Evolutionary conservation across 2,329 filamentous ascomycete genomes (phyloP).

Genomic region (Amauroascus niger): DNA sequence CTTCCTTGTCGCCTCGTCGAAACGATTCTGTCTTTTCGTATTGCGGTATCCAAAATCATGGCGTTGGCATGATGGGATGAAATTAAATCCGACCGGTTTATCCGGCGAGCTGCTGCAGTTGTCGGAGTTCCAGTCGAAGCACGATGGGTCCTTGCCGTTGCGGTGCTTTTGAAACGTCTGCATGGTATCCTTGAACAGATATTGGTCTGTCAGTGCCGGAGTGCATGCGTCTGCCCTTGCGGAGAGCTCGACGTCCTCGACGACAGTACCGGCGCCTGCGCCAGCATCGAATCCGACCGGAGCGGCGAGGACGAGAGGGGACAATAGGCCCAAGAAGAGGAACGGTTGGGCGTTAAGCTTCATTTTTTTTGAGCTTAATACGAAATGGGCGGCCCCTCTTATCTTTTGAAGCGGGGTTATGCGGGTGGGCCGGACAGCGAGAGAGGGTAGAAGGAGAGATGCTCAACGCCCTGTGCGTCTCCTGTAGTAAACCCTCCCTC

Average conservation of each 20-base stretch:
- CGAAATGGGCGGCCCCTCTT: background rate
- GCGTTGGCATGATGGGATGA: conserved; percentile 39
- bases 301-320: background rate
- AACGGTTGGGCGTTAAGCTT: conserved; percentile 11
- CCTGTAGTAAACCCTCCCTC: too few relatives aligned
- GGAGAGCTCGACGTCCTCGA: background rate
- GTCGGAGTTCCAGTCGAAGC: conserved; percentile 31
- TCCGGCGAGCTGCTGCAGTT: conserved; percentile 30
- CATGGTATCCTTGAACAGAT: conserved; percentile 41
- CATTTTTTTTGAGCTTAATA: conserved; percentile 8
- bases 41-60: conserved; percentile 52
- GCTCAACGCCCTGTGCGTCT: too few relatives aligned
- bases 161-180: conserved; percentile 36
- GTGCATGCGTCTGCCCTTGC: conserved; percentile 8
- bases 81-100: conserved; percentile 27
- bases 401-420: background rate
- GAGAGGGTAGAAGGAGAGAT: background rate
- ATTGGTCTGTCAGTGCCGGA: conserved; percentile 34
- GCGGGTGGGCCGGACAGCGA: too few relatives aligned
- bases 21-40: conserved; percentile 43
- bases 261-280: background rate
- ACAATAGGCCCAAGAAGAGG: conserved; percentile 6
- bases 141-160: conserved; percentile 32
- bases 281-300: background rate
- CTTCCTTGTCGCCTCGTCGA: conserved; percentile 36